Conservation (phyloP, 768 basidiomycete species). For the Suillus cothurnatus region DNA sequence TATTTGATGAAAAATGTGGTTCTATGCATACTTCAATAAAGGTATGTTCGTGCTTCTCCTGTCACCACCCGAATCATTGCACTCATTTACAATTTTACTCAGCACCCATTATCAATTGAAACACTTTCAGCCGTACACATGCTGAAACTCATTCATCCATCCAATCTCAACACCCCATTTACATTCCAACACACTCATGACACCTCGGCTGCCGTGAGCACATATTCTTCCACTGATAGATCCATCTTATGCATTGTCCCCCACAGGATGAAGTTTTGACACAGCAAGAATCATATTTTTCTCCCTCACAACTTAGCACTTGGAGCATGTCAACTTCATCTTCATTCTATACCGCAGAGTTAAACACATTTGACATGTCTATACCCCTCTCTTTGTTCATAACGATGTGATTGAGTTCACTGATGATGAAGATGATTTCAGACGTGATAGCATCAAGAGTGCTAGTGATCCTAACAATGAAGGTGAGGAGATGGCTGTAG, state of each 20-base stretch:
- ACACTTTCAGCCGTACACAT: slow-evolving; percentile 10
- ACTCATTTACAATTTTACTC: not conserved
- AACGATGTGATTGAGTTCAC: not conserved
- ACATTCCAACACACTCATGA: slow-evolving; percentile 9
- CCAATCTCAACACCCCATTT: slow-evolving; percentile 8
- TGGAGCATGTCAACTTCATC: not conserved
- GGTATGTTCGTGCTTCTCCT: slow-evolving; percentile 13
- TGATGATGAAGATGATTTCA: slow-evolving; percentile 8
- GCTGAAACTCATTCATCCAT: slow-evolving; percentile 14
- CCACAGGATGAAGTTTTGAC: slow-evolving; percentile 10
- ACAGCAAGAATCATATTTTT: not conserved
- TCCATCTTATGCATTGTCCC: not conserved
- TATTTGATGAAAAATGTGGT: slow-evolving; percentile 14
- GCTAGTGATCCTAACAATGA: slow-evolving; percentile 22
- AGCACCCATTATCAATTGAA: slow-evolving; percentile 17
- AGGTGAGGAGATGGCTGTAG: slow-evolving; percentile 18
- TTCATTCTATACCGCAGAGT: slow-evolving; percentile 12
- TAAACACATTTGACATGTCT: slow-evolving; percentile 6
- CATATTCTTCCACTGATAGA: not conserved
- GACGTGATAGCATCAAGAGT: not conserved
- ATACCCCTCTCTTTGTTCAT: slow-evolving; percentile 8
- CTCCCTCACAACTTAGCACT: slow-evolving; percentile 4
- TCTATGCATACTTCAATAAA: slow-evolving; percentile 10
- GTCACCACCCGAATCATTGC: slow-evolving; percentile 8
- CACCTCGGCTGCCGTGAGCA: slow-evolving; percentile 19